Conservation (phyloP, 495 filamentous ascomycete genomes). For the Pyronema domesticum region DNA sequence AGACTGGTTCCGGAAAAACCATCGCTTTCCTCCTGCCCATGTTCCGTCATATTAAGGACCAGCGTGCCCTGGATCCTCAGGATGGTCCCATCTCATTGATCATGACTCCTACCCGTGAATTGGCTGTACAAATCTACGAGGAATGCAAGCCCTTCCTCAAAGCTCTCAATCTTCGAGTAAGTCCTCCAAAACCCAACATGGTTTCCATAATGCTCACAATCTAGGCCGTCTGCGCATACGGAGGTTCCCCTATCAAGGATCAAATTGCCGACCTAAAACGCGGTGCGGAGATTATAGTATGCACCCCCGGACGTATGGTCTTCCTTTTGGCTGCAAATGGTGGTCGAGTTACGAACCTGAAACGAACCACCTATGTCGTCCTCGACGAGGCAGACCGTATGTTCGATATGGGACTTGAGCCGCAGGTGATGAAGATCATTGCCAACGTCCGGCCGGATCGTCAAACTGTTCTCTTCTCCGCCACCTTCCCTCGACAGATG, state of each 20-base stretch:
- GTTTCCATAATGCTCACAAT: conserved; percentile 11
- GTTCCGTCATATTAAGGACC: conserved; percentile 95
- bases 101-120: conserved; percentile 86
- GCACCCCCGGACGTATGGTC: conserved; percentile 92
- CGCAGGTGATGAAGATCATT: conserved; percentile 93
- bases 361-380: conserved; percentile 76
- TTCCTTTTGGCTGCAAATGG: conserved; percentile 85
- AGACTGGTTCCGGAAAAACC: conserved; percentile 98
- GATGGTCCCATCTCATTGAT: conserved; percentile 81
- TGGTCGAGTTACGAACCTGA: conserved; percentile 79
- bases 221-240: conserved; percentile 74
- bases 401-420: conserved; percentile 99
- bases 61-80: conserved; percentile 58
- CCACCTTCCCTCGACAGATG: conserved; percentile 86
- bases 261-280: conserved; percentile 93
- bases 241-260: conserved; percentile 90
- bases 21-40: conserved; percentile 88
- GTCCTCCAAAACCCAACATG: conserved; percentile 2
- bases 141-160: conserved; percentile 91
- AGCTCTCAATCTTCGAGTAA: conserved; percentile 59
- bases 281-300: conserved; percentile 86
- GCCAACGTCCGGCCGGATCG: conserved; percentile 75
- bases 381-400: conserved; percentile 96
- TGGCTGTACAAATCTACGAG: conserved; percentile 84
- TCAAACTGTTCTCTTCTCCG: conserved; percentile 89